Evolutionary conservation across 805 yeast genomes (phyloP), one percentile per base, ranked within the genome.

Genomic region (Kazachstania taianensis): DNA sequence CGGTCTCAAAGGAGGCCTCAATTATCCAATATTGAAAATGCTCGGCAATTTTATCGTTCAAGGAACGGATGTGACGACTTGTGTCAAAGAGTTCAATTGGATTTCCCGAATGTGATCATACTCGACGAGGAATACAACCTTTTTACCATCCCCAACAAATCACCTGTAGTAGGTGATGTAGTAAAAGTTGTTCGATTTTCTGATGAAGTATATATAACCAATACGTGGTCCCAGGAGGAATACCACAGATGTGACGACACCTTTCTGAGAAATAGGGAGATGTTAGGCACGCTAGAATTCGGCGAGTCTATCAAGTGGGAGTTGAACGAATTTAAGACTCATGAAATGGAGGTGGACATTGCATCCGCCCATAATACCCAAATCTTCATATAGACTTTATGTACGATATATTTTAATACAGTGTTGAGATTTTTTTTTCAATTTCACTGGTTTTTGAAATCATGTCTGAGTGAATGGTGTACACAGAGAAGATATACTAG

Each of bases 321-420:
- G 50, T 55, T 81, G 46, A 81, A 81, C 49, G 61, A 65, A 18
- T 80, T 61, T 59, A 81, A 81, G 52, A 67, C 72, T 42, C 62
- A 61, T 37, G 79, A 73, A 38, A 81, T 81, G 94, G 55, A 63
- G 26, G 81, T 81, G 24, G 85, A 81, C 53, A 77, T 72, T 38
- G 59, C 63, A 25, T 75, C 83, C 26, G 68, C 65, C 37, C 55
- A 60, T 20, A 70, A 74, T 52, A 81, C 89, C 6, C 89, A 81
- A 49, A 77, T 69, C 52, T 78, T 78, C 14, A 22, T 28, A 13
- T 33, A 14, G 18, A 9, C 6, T 20, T 8, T 22, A 22, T 22
- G 12, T 12, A 22, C 12, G 8, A 22, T 22, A n/a, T n/a, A n/a
- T n/a, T n/a, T n/a, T n/a, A n/a, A n/a, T n/a, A n/a, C n/a, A n/a